Evolutionary conservation across 768 basidiomycete species (phyloP).

Genomic region (Tylopilus rubrobrunneus): DNA sequence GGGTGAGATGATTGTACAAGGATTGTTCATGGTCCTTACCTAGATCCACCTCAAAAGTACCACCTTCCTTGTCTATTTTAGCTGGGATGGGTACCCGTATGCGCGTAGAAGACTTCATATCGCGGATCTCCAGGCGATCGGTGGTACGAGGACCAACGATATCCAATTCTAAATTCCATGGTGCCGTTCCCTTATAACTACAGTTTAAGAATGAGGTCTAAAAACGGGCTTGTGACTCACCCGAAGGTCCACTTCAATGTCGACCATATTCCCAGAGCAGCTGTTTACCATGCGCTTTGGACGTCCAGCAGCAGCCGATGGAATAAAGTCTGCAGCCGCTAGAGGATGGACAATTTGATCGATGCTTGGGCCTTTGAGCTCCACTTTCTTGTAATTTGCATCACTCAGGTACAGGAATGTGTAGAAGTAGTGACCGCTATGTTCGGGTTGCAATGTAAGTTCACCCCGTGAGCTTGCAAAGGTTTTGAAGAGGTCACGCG

Average conservation of each 20-base stretch:
- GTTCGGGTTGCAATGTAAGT: constrained; percentile 79
- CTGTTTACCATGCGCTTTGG: constrained; percentile 61
- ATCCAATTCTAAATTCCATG: constrained; percentile 85
- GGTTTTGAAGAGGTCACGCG: constrained; percentile 54
- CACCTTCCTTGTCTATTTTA: constrained; percentile 62
- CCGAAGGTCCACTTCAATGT: constrained; percentile 76
- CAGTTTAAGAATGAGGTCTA: not conserved
- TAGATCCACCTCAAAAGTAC: constrained; percentile 75
- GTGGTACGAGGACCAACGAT: constrained; percentile 70
- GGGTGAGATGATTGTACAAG: constrained; percentile 2
- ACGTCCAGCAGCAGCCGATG: constrained; percentile 35
- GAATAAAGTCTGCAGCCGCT: constrained; percentile 72
- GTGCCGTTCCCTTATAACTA: constrained; percentile 68
- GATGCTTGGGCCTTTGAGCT: constrained; percentile 71
- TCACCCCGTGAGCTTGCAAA: constrained; percentile 74
- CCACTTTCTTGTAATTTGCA: constrained; percentile 73
- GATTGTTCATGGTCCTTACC: constrained; percentile 38
- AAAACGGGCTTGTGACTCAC: constrained; percentile 38
- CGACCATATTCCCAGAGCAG: constrained; percentile 73
- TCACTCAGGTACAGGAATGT: constrained; percentile 78
- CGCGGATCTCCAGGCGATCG: constrained; percentile 51
- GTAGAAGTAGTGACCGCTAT: constrained; percentile 87
- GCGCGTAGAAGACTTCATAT: constrained; percentile 53
- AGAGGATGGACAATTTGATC: constrained; percentile 88
- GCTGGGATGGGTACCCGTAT: constrained; percentile 67